Evolutionary conservation across 2,329 filamentous ascomycete genomes (phyloP), one percentile per base, ranked within the genome.

Genomic region (Apiospora kogelbergensis): DNA sequence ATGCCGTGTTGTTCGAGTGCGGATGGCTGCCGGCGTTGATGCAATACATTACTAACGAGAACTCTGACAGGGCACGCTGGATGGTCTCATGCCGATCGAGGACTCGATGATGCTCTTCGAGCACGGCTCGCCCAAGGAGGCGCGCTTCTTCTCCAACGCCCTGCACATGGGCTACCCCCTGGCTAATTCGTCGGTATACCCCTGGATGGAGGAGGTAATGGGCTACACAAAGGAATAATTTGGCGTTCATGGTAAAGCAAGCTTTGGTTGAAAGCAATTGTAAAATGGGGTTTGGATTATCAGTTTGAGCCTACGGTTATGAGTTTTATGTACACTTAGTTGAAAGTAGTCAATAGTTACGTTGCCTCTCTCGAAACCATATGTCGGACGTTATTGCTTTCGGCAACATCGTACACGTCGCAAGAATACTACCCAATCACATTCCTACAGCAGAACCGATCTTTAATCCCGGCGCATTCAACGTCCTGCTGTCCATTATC

Each of bases 151-250:
- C 70, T 80, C 85, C 0, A 86, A 86, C 0, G 81, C 87, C 41
- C 76, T 90, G 71, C 90, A 92, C 73, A 92, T 91, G 90, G 90
- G 90, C 15, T 92, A 92, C 75, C 90, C 90, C 5, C 77, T 84
- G 74, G 87, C 88, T 0, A 90, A 90, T 71, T 77, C 75, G 3
- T 79, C 81, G 5, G 86, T 90, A 30, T 90, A 89, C 75, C 86
- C 88, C 1, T 90, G 87, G 88, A 86, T 90, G 83, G 87, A 89
- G 74, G 78, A 81, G 68, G 84, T 89, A 1, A 84, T 89, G 81
- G 73, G 67, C 63, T 60, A 60, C 53, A 60, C 37, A 60, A 60
- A 60, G 53, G 53, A 60, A 22, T 60, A 37, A n/a, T 37, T 60
- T 11, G 30, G 20, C 30, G 30, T 60, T 37, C 20, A 37, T 13